A percentile compares a stretch with the other conserved stretches of the same genome.
Evolutionary conservation across 2,329 filamentous ascomycete genomes (phyloP).

Genomic region (Xylaria sp.): DNA sequence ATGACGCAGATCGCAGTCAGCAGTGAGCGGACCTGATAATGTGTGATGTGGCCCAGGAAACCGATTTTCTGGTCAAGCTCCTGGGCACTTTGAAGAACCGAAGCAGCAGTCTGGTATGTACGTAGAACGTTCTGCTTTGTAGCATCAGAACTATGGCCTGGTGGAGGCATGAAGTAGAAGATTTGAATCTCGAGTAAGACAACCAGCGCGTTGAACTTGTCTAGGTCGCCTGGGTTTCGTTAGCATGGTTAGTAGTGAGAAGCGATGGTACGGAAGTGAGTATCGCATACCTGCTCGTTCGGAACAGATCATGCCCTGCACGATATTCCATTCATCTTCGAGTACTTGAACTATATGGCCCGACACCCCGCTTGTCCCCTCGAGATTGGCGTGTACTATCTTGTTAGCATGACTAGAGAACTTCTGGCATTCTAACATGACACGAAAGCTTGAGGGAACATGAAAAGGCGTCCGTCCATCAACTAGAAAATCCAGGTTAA

Average conservation of each 20-base stretch:
- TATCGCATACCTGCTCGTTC: slow-evolving; percentile 41
- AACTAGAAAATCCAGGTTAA: slow-evolving; percentile 23
- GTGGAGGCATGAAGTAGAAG: slow-evolving; percentile 46
- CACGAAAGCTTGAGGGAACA: slow-evolving; percentile 41
- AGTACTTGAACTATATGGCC: slow-evolving; percentile 43
- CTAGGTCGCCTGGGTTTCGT: slow-evolving; percentile 36
- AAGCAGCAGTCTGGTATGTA: slow-evolving; percentile 44
- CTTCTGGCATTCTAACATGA: slow-evolving; percentile 46
- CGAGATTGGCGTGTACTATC: slow-evolving; percentile 43
- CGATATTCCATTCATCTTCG: slow-evolving; percentile 48
- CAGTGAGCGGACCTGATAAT: slow-evolving; percentile 45
- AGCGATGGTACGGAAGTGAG: neutral
- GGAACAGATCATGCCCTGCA: slow-evolving; percentile 42
- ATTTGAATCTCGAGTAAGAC: slow-evolving; percentile 49
- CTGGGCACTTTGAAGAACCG: slow-evolving; percentile 39
- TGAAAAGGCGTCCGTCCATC: slow-evolving; percentile 36
- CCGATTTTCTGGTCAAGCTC: slow-evolving; percentile 38
- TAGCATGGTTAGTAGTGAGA: slow-evolving; percentile 8
- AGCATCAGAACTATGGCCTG: slow-evolving; percentile 35
- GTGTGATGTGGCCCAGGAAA: slow-evolving; percentile 42
- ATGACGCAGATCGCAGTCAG: slow-evolving; percentile 43
- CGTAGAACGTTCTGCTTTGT: slow-evolving; percentile 43
- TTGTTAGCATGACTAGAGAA: slow-evolving; percentile 47
- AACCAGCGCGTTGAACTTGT: slow-evolving; percentile 44
- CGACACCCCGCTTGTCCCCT: slow-evolving; percentile 43